Percentiles rank a stretch among this genome's conserved stretches.
Conservation (phyloP, 768 basidiomycete species). For the Russula olivacea region DNA sequence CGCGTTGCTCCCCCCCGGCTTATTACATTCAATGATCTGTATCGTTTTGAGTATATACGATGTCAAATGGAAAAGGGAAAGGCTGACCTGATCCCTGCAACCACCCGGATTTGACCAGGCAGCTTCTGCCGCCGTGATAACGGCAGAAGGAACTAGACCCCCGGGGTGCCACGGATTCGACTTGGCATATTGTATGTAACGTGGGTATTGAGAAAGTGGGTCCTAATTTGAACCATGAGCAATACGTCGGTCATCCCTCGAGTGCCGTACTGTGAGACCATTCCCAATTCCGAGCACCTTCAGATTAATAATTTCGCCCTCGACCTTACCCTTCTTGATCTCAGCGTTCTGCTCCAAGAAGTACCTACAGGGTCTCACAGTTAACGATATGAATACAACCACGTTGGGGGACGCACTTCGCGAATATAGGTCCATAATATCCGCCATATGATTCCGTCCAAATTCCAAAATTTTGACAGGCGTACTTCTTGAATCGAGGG, state of each 20-base stretch:
- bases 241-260: background rate
- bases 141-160: slow-evolving; percentile 41
- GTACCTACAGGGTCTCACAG: slow-evolving; percentile 29
- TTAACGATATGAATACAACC: background rate
- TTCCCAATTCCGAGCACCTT: slow-evolving; percentile 58
- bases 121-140: slow-evolving; percentile 39
- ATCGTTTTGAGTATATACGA: background rate
- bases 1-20: slow-evolving; percentile 37
- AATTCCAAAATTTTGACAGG: slow-evolving; percentile 44
- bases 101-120: slow-evolving; percentile 42
- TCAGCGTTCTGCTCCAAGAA: slow-evolving; percentile 56
- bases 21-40: slow-evolving; percentile 50
- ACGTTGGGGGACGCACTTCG: slow-evolving; percentile 28
- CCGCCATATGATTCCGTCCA: slow-evolving; percentile 59
- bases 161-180: slow-evolving; percentile 45
- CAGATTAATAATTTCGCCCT: slow-evolving; percentile 50
- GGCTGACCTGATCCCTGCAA: slow-evolving; percentile 44
- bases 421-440: slow-evolving; percentile 38
- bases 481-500: slow-evolving; percentile 45
- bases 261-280: slow-evolving; percentile 46
- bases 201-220: slow-evolving; percentile 48
- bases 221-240: slow-evolving; percentile 27
- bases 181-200: slow-evolving; percentile 49
- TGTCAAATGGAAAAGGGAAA: background rate
- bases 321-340: slow-evolving; percentile 42